phyloP scores from a whole-genome alignment of 495 filamentous ascomycete genomes.

The Aspergillus mulundensis region DNA sequence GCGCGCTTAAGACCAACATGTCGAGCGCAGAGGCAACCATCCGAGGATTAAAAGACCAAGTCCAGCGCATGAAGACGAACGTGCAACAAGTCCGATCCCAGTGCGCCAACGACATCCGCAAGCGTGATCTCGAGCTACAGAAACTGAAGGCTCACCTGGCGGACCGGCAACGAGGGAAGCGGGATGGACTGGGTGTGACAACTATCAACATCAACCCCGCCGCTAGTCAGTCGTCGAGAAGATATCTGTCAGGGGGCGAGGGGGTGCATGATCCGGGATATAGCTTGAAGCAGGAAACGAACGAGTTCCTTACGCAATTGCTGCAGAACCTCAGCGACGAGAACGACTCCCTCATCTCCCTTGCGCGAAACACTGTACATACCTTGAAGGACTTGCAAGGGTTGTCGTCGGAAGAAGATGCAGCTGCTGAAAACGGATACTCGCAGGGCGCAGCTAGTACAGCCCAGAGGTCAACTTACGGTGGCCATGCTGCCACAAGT shows the following conservation, averaged over 20 bases:
- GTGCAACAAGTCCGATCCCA: slow-evolving; percentile 78
- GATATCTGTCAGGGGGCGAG: slow-evolving; percentile 30
- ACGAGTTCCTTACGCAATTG: slow-evolving; percentile 84
- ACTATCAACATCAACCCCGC: slow-evolving; percentile 47
- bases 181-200: slow-evolving; percentile 47
- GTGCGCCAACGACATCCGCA: slow-evolving; percentile 88
- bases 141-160: slow-evolving; percentile 77
- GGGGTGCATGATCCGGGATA: slow-evolving; percentile 59
- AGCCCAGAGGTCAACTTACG: slow-evolving; percentile 24
- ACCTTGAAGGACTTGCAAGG: slow-evolving; percentile 78
- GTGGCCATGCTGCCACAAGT: slow-evolving; percentile 28
- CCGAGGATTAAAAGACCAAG: slow-evolving; percentile 72
- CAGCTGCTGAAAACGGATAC: slow-evolving; percentile 41
- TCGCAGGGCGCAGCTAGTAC: slow-evolving; percentile 35
- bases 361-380: slow-evolving; percentile 66
- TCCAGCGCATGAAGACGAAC: slow-evolving; percentile 67
- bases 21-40: slow-evolving; percentile 66
- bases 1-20: slow-evolving; percentile 62
- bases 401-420: slow-evolving; percentile 50
- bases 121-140: slow-evolving; percentile 84
- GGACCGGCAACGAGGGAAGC: slow-evolving; percentile 49
- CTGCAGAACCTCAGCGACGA: slow-evolving; percentile 88
- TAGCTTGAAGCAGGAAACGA: slow-evolving; percentile 79
- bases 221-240: slow-evolving; percentile 32
- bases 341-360: slow-evolving; percentile 75